Evolutionary conservation across 1,139 yeast species (phyloP).

Genomic region (Hyphopichia pseudoburtonii): DNA sequence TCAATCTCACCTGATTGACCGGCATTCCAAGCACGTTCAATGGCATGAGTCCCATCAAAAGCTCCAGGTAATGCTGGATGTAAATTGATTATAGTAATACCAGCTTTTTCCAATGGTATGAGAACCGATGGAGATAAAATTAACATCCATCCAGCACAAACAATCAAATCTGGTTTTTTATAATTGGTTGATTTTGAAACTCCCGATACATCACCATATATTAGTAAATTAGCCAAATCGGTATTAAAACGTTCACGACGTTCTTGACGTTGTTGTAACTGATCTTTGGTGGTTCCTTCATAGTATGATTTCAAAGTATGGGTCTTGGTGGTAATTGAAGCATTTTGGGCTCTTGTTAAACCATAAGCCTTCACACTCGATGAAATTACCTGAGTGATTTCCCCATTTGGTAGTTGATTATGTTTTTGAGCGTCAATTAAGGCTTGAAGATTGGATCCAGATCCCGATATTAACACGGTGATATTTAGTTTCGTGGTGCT

Average conservation of each 20-base stretch:
- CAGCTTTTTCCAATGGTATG: slow-evolving; percentile 57
- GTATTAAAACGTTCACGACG: slow-evolving; percentile 73
- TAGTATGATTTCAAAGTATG: slow-evolving; percentile 78
- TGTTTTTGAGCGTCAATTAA: slow-evolving; percentile 68
- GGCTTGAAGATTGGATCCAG: slow-evolving; percentile 93
- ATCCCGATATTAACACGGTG: slow-evolving; percentile 87
- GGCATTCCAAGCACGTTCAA: slow-evolving; percentile 93
- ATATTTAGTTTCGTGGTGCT: no score
- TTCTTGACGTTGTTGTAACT: slow-evolving; percentile 50
- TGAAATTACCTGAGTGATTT: slow-evolving; percentile 74
- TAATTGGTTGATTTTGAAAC: slow-evolving; percentile 23
- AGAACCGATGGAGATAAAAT: slow-evolving; percentile 79
- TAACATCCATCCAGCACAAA: slow-evolving; percentile 99
- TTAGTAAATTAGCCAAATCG: slow-evolving; percentile 71
- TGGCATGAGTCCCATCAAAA: slow-evolving; percentile 96
- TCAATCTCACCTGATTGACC: slow-evolving; percentile 78
- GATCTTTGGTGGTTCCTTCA: slow-evolving; percentile 66
- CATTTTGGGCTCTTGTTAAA: slow-evolving; percentile 68
- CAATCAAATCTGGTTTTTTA: slow-evolving; percentile 73
- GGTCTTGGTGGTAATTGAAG: slow-evolving; percentile 63
- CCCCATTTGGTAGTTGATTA: slow-evolving; percentile 49
- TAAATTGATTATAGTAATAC: slow-evolving; percentile 79
- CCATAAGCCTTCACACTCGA: slow-evolving; percentile 86
- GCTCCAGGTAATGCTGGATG: slow-evolving; percentile 98
- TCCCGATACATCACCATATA: slow-evolving; percentile 45